Base-by-base conservation (phyloP, 2,329 filamentous ascomycete species). In the Colletotrichum horii region DNA sequence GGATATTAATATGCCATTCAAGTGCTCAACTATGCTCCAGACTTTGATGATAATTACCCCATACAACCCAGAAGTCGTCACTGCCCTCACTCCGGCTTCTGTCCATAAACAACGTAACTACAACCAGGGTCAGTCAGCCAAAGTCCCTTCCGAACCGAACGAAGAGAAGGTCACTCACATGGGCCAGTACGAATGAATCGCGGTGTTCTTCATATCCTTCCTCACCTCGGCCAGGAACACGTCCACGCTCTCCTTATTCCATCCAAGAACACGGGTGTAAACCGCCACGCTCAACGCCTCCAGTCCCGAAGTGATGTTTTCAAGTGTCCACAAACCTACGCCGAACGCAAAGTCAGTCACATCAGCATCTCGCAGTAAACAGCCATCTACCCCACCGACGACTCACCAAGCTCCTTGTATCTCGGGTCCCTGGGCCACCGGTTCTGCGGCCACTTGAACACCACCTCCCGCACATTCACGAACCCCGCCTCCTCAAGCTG, bases 401-500 rank as follows among this genome's bases (percentile, higher is more conserved):
- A 71, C 75, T 62, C 30, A 77, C 87, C 88, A 8, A 88, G 79
- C 69, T 88, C 84, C 79, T 90, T 91, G 66, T 88, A 81, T 34
- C 85, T 85, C 19, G 81, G 81, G 32, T 89, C 86, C 66, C 84
- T 85, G 0, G 88, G 84, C 88, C 89, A 90, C 3, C 83, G 81
- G 71, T 86, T 88, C 43, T 85, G 82, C 0, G 89, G 88, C 79
- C 88, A 84, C 78, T 85, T 86, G 80, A 82, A 87, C 24, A 86
- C 79, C 8, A 83, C 80, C 78, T 90, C 85, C 1, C 80, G 79
- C 1, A 91, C 85, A 77, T 90, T 84, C 67, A 83, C 81, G 77
- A 91, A 91, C 2, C 90, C 90, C 0, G 87, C 87, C 16, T 87
- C 85, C 26, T 82, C 78, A 73, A 90, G 81, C 70, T 84, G 83